Percentiles rank a stretch among this genome's conserved stretches.
phyloP scores from a whole-genome alignment of 495 filamentous ascomycete species.

The Mycothermus thermophilus region DNA sequence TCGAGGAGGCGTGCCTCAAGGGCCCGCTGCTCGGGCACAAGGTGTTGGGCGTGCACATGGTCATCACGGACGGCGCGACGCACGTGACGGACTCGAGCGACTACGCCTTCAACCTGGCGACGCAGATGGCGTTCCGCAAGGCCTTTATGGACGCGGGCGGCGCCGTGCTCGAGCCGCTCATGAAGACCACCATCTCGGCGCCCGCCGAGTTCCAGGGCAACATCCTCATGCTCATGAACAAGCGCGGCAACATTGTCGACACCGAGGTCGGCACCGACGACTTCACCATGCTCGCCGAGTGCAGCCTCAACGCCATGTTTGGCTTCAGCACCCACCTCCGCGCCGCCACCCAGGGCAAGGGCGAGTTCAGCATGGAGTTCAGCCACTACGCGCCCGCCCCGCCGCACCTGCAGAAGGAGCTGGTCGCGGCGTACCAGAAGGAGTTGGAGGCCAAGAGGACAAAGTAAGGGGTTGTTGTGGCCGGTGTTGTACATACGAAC shows the following conservation, averaged over 20 bases:
- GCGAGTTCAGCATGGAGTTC: slow-evolving; percentile 99
- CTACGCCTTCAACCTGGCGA: slow-evolving; percentile 95
- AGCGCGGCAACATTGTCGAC: slow-evolving; percentile 89
- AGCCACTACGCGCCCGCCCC: slow-evolving; percentile 83
- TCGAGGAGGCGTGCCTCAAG: slow-evolving; percentile 69
- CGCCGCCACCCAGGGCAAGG: slow-evolving; percentile 94
- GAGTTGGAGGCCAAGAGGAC: slow-evolving; percentile 55
- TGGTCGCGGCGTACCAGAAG: slow-evolving; percentile 80
- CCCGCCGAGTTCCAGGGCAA: slow-evolving; percentile 97
- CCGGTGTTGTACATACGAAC: no score
- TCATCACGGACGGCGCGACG: slow-evolving; percentile 91
- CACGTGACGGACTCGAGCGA: slow-evolving; percentile 98
- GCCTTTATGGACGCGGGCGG: slow-evolving; percentile 69
- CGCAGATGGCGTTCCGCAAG: slow-evolving; percentile 94
- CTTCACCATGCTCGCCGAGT: slow-evolving; percentile 88
- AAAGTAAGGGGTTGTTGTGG: slow-evolving; percentile 19
- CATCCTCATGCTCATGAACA: slow-evolving; percentile 88
- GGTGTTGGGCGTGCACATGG: slow-evolving; percentile 79
- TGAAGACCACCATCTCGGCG: slow-evolving; percentile 94
- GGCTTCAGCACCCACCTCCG: slow-evolving; percentile 83
- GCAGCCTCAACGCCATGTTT: slow-evolving; percentile 92
- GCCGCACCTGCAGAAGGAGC: slow-evolving; percentile 83
- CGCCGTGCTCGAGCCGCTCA: slow-evolving; percentile 81
- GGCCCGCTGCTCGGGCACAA: slow-evolving; percentile 88
- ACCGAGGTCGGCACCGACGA: slow-evolving; percentile 92